phyloP scores from a whole-genome alignment of 352 stramenopile genomes.

The Pythium dissimile region DNA sequence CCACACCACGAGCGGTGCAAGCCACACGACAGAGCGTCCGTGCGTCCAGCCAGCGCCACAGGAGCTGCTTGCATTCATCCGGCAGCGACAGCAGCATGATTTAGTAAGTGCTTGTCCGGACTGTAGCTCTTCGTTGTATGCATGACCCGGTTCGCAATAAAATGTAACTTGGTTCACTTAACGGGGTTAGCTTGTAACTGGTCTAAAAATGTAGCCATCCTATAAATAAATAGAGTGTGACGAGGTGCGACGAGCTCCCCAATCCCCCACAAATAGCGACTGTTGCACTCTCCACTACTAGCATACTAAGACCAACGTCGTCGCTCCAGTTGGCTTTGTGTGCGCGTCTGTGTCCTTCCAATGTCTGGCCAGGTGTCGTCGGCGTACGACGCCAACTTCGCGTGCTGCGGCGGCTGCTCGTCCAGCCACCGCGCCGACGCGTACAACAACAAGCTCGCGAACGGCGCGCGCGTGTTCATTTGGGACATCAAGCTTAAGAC shows the following conservation, averaged over 20 bases:
- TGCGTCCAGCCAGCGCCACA: conserved; percentile 52
- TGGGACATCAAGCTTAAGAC: conserved; percentile 69
- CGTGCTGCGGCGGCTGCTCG: conserved; percentile 69
- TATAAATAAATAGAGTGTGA: not conserved
- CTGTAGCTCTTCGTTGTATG: not conserved
- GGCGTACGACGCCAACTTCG: conserved; percentile 52
- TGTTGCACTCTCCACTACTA: too few species aligned
- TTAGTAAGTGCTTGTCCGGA: not conserved
- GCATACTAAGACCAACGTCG: too few species aligned
- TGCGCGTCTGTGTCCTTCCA: too few species aligned
- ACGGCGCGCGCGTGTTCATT: conserved; percentile 54
- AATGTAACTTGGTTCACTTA: not conserved
- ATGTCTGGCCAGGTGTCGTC: not conserved
- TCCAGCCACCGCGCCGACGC: conserved; percentile 46
- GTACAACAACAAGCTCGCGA: conserved; percentile 46
- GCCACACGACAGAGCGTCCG: conserved; percentile 48
- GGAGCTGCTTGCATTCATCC: conserved; percentile 59
- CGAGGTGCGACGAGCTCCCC: not conserved
- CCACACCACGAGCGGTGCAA: conserved; percentile 28
- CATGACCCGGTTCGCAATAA: not conserved
- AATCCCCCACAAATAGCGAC: too few species aligned
- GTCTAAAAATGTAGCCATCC: conserved; percentile 9
- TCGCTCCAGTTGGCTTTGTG: too few species aligned
- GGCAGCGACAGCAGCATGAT: conserved; percentile 42
- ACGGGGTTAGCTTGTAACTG: not conserved